These are phyloP conservation scores for Bombardia bombarda DNA, from an alignment of 495 filamentous ascomycete species.

Conservation along the genomic window DNA sequence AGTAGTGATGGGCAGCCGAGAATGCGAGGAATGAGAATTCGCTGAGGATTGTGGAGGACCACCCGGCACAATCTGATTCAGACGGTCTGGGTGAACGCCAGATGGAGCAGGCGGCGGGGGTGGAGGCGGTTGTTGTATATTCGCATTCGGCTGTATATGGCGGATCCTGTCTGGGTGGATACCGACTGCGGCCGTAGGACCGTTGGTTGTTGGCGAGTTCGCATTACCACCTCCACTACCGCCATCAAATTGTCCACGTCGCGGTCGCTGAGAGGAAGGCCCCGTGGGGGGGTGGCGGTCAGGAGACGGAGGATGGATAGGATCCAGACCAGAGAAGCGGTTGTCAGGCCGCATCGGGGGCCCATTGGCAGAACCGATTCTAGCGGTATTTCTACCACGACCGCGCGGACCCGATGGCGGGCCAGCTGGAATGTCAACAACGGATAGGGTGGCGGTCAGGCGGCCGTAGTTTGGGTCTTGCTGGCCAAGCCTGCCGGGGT, in stretches of 20 bases:
- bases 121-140: slow-evolving; percentile 12
- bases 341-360: slow-evolving; percentile 28
- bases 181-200: slow-evolving; percentile 19
- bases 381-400: slow-evolving; percentile 33
- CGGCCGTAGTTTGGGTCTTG: slow-evolving; percentile 57
- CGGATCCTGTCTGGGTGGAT: slow-evolving; percentile 39
- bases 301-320: slow-evolving; percentile 32
- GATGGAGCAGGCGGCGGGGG: slow-evolving; percentile 12
- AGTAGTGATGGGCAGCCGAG: slow-evolving; percentile 24
- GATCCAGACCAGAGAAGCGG: slow-evolving; percentile 25
- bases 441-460: slow-evolving; percentile 45
- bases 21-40: slow-evolving; percentile 14
- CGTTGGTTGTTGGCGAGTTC: slow-evolving; percentile 21
- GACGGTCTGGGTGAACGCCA: slow-evolving; percentile 44
- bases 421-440: slow-evolving; percentile 29
- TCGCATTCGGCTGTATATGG: too few relatives aligned
- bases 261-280: slow-evolving; percentile 34
- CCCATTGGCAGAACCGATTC: slow-evolving; percentile 21
- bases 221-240: slow-evolving; percentile 5
- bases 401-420: slow-evolving; percentile 68
- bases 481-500: slow-evolving; percentile 48
- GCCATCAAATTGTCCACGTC: slow-evolving; percentile 30
- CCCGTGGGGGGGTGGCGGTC: slow-evolving; percentile 42
- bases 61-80: slow-evolving; percentile 24
- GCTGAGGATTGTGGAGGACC: slow-evolving; percentile 15